phyloP scores from a whole-genome alignment of 108 stramenopile species.

The Nannochloropsis gaditana region DNA sequence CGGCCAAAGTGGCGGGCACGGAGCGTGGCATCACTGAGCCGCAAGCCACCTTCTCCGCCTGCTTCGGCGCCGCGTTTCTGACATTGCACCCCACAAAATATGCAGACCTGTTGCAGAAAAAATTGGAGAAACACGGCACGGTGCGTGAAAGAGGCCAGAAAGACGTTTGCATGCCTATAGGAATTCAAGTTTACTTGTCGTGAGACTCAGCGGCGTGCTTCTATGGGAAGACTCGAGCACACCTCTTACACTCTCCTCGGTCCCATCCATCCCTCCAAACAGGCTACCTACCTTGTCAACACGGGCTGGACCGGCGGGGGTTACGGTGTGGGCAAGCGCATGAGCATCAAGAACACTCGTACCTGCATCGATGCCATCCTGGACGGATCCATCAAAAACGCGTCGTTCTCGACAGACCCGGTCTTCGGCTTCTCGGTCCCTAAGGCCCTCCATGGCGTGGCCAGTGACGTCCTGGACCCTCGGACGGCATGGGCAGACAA shows the following conservation, averaged over 20 bases:
- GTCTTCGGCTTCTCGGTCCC: conserved; percentile 90
- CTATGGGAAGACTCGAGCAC: background rate
- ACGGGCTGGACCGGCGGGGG: conserved; percentile 95
- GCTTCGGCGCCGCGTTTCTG: conserved; percentile 97
- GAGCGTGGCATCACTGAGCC: conserved; percentile 94
- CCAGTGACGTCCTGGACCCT: conserved; percentile 69
- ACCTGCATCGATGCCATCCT: conserved; percentile 88
- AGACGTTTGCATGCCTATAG: no score
- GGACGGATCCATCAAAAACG: conserved; percentile 77
- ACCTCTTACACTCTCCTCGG: background rate
- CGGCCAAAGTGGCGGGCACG: conserved; percentile 96
- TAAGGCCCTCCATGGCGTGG: conserved; percentile 68
- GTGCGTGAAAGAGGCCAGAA: conserved; percentile 43
- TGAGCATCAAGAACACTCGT: conserved; percentile 92
- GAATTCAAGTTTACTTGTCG: no score
- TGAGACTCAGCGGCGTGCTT: no score
- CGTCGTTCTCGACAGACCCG: conserved; percentile 66
- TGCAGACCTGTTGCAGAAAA: conserved; percentile 83
- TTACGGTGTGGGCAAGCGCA: conserved; percentile 86
- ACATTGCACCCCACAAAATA: conserved; percentile 89
- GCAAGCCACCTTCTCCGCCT: conserved; percentile 78
- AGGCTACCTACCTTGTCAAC: conserved; percentile 77
- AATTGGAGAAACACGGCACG: conserved; percentile 75
- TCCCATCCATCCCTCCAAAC: background rate
- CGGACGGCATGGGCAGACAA: conserved; percentile 79